These are phyloP conservation scores for Aeminium ludgeri DNA, from an alignment of 495 filamentous ascomycete genomes.

Conservation along the genomic window DNA sequence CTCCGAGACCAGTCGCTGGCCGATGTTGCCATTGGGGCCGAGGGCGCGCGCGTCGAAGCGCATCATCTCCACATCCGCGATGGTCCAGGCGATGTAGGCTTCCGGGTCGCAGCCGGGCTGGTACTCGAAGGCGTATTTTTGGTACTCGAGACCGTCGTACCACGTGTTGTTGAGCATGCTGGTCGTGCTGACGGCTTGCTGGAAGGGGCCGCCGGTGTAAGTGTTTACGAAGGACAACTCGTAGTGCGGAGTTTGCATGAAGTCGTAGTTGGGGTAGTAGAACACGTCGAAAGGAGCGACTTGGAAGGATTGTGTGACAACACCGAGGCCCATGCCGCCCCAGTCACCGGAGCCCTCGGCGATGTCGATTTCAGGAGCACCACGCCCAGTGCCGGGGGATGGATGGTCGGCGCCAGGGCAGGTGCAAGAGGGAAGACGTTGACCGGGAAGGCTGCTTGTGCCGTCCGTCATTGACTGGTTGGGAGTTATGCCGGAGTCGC, in stretches of 20 bases:
- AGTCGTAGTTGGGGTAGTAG: conserved; percentile 47
- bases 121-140: conserved; percentile 61
- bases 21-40: conserved; percentile 58
- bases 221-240: conserved; percentile 18
- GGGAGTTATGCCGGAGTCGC: conserved; percentile 61
- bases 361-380: conserved; percentile 62
- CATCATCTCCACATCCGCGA: conserved; percentile 50
- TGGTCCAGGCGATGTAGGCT: conserved; percentile 50
- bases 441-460: conserved; percentile 51
- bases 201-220: conserved; percentile 43
- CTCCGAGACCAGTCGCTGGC: conserved; percentile 47
- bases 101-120: conserved; percentile 34
- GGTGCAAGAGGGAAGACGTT: conserved; percentile 56
- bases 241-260: conserved; percentile 18
- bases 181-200: conserved; percentile 58
- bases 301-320: conserved; percentile 56
- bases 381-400: conserved; percentile 48
- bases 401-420: conserved; percentile 53
- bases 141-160: conserved; percentile 59
- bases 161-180: conserved; percentile 58
- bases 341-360: conserved; percentile 49
- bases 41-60: conserved; percentile 47
- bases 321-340: conserved; percentile 39
- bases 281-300: conserved; percentile 61
- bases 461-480: conserved; percentile 58